Conservation (phyloP, 2,329 filamentous ascomycete genomes). For the Fonsecaea erecta region DNA sequence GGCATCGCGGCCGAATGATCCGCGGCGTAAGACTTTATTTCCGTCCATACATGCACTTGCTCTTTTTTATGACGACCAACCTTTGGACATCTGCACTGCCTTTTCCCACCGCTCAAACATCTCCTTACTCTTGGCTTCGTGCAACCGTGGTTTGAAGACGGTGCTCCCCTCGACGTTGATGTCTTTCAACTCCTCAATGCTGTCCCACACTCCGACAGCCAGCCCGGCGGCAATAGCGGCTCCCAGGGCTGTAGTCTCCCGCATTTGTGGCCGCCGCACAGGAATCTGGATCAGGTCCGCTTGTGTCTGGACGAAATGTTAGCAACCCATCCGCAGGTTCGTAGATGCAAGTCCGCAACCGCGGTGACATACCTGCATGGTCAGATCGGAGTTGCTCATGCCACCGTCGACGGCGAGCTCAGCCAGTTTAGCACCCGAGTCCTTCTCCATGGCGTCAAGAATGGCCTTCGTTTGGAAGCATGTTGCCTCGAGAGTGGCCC, state of each 20-base stretch:
- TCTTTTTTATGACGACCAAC: constrained; percentile 42
- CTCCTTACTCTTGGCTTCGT: constrained; percentile 58
- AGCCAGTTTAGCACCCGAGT: constrained; percentile 75
- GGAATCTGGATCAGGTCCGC: constrained; percentile 83
- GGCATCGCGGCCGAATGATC: not conserved
- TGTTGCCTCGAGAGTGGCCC: constrained; percentile 85
- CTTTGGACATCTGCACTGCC: constrained; percentile 72
- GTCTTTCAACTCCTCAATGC: constrained; percentile 72
- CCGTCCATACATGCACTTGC: constrained; percentile 46
- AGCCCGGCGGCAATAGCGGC: constrained; percentile 90
- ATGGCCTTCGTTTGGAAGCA: constrained; percentile 96
- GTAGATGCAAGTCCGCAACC: not conserved
- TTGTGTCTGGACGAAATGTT: constrained; percentile 62
- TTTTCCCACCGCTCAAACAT: constrained; percentile 74
- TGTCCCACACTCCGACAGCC: constrained; percentile 78
- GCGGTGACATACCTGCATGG: constrained; percentile 42
- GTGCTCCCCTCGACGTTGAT: constrained; percentile 73
- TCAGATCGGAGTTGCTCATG: constrained; percentile 84
- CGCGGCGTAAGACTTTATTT: not conserved
- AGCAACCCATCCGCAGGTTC: not conserved
- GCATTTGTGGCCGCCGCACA: constrained; percentile 82
- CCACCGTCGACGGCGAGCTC: constrained; percentile 84
- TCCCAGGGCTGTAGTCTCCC: constrained; percentile 85
- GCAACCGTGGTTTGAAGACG: constrained; percentile 65
- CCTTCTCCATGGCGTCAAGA: constrained; percentile 85